Percentiles rank a stretch among this genome's conserved stretches.
phyloP scores from a whole-genome alignment of 371 early-diverging fungal genomes.

The Syncephalastrum sp. region DNA sequence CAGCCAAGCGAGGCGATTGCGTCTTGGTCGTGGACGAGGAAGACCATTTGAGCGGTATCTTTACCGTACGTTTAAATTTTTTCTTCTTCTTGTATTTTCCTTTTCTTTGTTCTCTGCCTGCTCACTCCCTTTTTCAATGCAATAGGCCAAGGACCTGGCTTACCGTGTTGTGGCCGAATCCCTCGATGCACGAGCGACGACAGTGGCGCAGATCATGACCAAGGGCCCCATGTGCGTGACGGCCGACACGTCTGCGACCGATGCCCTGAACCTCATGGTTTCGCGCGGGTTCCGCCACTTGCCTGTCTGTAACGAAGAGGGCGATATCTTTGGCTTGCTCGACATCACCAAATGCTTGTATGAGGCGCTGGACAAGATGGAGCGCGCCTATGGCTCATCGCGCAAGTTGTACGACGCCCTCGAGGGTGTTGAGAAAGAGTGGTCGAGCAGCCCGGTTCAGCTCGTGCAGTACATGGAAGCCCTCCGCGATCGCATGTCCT shows the following conservation, averaged over 20 bases:
- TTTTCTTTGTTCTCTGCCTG: background rate
- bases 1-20: slow-evolving; percentile 97
- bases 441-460: slow-evolving; percentile 45
- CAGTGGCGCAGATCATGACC: slow-evolving; percentile 90
- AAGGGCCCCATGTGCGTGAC: slow-evolving; percentile 85
- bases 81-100: background rate
- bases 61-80: slow-evolving; percentile 58
- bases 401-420: slow-evolving; percentile 81
- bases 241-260: slow-evolving; percentile 81
- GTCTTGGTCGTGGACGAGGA: slow-evolving; percentile 89
- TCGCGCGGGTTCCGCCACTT: slow-evolving; percentile 91
- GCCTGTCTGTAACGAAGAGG: slow-evolving; percentile 72
- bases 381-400: slow-evolving; percentile 84
- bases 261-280: slow-evolving; percentile 94
- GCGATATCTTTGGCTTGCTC: slow-evolving; percentile 87
- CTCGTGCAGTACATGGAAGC: slow-evolving; percentile 70
- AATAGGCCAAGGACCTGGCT: slow-evolving; percentile 49
- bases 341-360: slow-evolving; percentile 95
- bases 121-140: slow-evolving; percentile 5
- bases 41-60: slow-evolving; percentile 91
- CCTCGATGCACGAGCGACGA: slow-evolving; percentile 57
- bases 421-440: slow-evolving; percentile 82
- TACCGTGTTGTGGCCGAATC: slow-evolving; percentile 49
- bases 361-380: slow-evolving; percentile 89
- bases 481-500: slow-evolving; percentile 78